Base-by-base conservation (phyloP, 1,284 basidiomycete species). In the Ustilago shanxiensis region DNA sequence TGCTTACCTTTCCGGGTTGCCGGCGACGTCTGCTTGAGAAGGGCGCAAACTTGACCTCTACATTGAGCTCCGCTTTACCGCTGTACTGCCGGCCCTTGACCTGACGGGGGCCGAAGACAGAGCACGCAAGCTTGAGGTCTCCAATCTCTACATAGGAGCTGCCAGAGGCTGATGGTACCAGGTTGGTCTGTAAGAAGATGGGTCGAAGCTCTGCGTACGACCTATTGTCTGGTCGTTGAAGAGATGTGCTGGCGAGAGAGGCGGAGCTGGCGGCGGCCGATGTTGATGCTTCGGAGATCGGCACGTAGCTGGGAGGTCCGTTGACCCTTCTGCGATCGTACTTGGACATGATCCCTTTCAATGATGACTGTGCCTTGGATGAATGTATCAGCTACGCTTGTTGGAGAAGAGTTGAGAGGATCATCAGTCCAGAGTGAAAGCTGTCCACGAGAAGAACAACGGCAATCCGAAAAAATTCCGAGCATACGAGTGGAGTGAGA, bases 31-130 rank as follows among this genome's bases (percentile, higher is more conserved):
- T 87, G 77, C 91, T 93, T 6, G 95, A 93, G 86, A 97, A 99
- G 0, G 97, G 96, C 1, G 96, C 90, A 84, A 96, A 98, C 87
- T 98, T 98, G 70, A 98, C 93, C 86, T 98, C 95, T 2, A 99
- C 93, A 72, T 95, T 98, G 64, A 99, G 87, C 66, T 91, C 91
- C 0, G 95, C 96, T 72, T 91, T 92, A 75, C 96, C 93, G 71
- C 90, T 93, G 86, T 95, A 98, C 7, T 57, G 90, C 88, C 72
- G 89, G 91, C 88, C 71, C 18, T 92, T 93, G 28, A 92, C 76
- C 82, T 95, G 95, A 63, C 95, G 90, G 10, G 96, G 97, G 0
- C 96, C 96, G 86, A 98, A 98, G 93, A 98, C 93, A 49, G 95
- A 95, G 85, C 95, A 97, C 2, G 95, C 94, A 75, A 98, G 91